Evolutionary conservation across 75 land plant genomes (phyloP).

Genomic region (Picea glauca): DNA sequence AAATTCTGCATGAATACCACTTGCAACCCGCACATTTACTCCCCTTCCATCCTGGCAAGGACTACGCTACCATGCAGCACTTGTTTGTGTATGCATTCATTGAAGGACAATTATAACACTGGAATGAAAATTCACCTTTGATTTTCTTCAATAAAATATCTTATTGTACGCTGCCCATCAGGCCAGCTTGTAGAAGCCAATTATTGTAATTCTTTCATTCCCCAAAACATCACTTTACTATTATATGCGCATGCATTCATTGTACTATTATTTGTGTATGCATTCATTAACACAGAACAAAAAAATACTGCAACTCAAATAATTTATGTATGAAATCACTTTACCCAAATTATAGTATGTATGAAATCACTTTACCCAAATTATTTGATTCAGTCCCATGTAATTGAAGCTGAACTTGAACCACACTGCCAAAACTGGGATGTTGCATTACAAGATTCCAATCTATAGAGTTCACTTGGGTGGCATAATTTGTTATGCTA

Average conservation of each 20-base stretch:
- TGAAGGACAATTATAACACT: too few species aligned
- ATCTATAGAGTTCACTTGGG: constrained; percentile 41
- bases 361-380: too few species aligned
- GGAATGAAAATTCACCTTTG: too few species aligned
- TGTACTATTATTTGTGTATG: neutral
- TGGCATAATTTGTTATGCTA: constrained; percentile 55
- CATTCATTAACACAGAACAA: neutral
- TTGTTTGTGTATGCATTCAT: too few species aligned
- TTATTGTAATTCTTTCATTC: constrained; percentile 49
- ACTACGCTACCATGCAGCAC: too few species aligned
- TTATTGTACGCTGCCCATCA: neutral
- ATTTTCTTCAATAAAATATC: too few species aligned
- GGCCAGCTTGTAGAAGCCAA: constrained; percentile 44
- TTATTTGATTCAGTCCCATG: constrained; percentile 26
- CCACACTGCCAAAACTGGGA: constrained; percentile 45
- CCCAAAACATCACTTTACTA: constrained; percentile 68
- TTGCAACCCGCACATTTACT: too few species aligned
- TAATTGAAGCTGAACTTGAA: constrained; percentile 64
- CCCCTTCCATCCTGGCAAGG: too few species aligned
- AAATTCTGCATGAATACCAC: too few species aligned
- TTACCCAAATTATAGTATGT: too few species aligned
- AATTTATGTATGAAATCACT: too few species aligned
- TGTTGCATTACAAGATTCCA: constrained; percentile 76
- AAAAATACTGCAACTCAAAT: neutral
- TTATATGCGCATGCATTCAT: constrained; percentile 22